Conservation (phyloP, 768 basidiomycete genomes). For the Dacryopinax spathularia region DNA sequence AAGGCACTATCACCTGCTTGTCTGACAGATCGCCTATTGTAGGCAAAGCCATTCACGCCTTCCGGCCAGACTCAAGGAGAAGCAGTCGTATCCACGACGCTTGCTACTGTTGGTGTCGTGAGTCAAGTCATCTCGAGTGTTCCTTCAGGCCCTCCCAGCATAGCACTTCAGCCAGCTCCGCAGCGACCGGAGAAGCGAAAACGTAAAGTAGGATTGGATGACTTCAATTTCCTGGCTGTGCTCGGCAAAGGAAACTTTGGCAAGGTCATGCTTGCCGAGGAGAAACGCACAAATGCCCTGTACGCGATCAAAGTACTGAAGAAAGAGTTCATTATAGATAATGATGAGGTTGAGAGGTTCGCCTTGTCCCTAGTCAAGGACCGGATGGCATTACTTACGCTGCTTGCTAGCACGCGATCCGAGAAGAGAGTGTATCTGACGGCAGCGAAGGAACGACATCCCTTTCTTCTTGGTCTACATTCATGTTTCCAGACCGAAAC, state of each 20-base stretch:
- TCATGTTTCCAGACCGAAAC: conserved; percentile 99
- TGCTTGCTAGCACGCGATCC: conserved; percentile 66
- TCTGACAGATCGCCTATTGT: background rate
- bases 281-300: conserved; percentile 75
- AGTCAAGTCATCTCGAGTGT: background rate
- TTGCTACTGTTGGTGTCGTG: background rate
- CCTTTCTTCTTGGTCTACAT: conserved; percentile 89
- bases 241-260: conserved; percentile 99
- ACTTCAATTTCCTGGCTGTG: conserved; percentile 97
- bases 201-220: conserved; percentile 88
- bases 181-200: conserved; percentile 30
- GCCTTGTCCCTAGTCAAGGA: conserved; percentile 12
- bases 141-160: background rate
- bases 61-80: background rate
- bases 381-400: background rate
- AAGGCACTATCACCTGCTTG: too few species aligned
- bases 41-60: background rate
- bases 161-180: conserved; percentile 23
- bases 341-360: conserved; percentile 98
- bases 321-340: conserved; percentile 99
- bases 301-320: conserved; percentile 99
- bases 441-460: conserved; percentile 92
- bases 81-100: background rate
- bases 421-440: conserved; percentile 97
- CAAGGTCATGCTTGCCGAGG: conserved; percentile 99